Evolutionary conservation across 2,329 filamentous ascomycete genomes (phyloP).

Genomic region (Drechslera avenae): DNA sequence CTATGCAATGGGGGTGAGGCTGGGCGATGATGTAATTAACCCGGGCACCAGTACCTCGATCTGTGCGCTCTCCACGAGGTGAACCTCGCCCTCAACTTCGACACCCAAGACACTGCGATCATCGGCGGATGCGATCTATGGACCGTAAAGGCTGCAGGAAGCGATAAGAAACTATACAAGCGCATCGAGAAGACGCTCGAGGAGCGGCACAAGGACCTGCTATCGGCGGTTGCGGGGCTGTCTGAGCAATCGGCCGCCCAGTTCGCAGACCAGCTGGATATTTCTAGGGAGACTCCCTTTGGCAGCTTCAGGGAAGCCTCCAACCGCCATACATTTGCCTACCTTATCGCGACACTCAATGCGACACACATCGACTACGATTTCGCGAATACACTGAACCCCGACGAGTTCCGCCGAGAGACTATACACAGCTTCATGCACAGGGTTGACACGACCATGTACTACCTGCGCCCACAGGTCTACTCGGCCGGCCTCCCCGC

Average conservation of each 20-base stretch:
- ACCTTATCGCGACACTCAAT: slow-evolving; percentile 94
- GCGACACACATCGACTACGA: slow-evolving; percentile 96
- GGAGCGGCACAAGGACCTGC: slow-evolving; percentile 84
- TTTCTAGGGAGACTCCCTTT: slow-evolving; percentile 88
- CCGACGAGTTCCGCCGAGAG: slow-evolving; percentile 88
- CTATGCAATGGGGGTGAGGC: slow-evolving; percentile 21
- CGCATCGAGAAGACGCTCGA: slow-evolving; percentile 91
- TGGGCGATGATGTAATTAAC: slow-evolving; percentile 39
- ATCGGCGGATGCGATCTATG: slow-evolving; percentile 95
- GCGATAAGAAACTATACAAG: slow-evolving; percentile 97
- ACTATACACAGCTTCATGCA: slow-evolving; percentile 81
- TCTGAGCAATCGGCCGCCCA: slow-evolving; percentile 80
- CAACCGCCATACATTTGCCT: slow-evolving; percentile 90
- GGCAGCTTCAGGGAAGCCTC: slow-evolving; percentile 86
- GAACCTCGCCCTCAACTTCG: slow-evolving; percentile 91
- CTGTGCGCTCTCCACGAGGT: slow-evolving; percentile 90
- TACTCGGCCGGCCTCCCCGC: slow-evolving; percentile 49
- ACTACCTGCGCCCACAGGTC: slow-evolving; percentile 75
- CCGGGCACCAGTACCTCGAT: slow-evolving; percentile 75
- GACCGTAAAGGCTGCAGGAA: slow-evolving; percentile 93
- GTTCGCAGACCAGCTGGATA: slow-evolving; percentile 69
- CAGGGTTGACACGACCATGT: slow-evolving; percentile 81
- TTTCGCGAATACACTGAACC: slow-evolving; percentile 89
- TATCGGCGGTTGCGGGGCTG: slow-evolving; percentile 84
- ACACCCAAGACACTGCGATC: slow-evolving; percentile 89